Base-by-base conservation (phyloP, 352 stramenopile genomes). In the Globisporangium mamillatum region DNA sequence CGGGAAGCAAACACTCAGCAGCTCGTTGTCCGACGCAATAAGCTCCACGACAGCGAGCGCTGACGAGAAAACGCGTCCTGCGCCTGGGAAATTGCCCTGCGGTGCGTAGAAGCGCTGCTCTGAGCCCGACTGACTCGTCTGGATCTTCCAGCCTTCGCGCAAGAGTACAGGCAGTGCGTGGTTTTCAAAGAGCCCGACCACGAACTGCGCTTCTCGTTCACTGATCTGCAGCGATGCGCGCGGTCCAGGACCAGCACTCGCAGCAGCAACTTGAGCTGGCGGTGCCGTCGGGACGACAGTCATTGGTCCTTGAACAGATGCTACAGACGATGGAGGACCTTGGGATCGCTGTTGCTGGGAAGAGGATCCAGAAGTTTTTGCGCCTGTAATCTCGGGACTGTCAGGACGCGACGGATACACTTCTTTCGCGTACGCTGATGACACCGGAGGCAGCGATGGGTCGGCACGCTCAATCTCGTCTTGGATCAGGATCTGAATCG, bases 401-500 rank as follows among this genome's bases (percentile, higher is more conserved):
- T 73, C 66, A 0, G 64, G 52, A 14, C 9, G 56, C 25, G 65
- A 64, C 38, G 58, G 56, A 50, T 69, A 57, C 44, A 53, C 59
- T 56, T 64, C 59, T 8, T 64, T 58, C 27, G 65, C 32, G 46
- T 70, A 65, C 8, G 48, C 36, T 1, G 20, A 57, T 0, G 75
- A 44, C 4, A 78, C 67, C 2, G 80, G 76, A 8, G 75, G 69
- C 18, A 88, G 74, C 27, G 84, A 68, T n/a, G 82, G 81, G 55
- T 92, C 82, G 1, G 80, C 81, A 5, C 81, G 86, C 67, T 95
- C 88, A n/a, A 93, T 92, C 64, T 95, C 86, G 66, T 93, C 78
- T 65, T 95, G 82, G 62, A 94, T 92, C 72, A 95, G 68, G 62
- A 95, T 90, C 72, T 95, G 77, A 70, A 95, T 79, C 20, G 88